Base-by-base conservation (phyloP, 768 basidiomycete genomes). In the Hygrocybe coccinea region DNA sequence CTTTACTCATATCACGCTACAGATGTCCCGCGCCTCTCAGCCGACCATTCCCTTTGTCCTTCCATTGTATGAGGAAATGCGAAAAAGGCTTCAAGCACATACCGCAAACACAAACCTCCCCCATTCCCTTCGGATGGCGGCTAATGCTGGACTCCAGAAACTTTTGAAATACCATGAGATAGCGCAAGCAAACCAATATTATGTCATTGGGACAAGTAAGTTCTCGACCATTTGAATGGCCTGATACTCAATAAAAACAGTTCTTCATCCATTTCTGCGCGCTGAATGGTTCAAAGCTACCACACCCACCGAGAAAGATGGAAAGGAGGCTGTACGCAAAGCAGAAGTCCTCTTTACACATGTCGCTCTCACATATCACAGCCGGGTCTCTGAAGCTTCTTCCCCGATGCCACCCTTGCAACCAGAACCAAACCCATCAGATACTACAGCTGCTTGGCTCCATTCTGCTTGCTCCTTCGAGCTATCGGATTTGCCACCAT, bases 21-120 rank as follows among this genome's bases (percentile, higher is more conserved):
- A 62, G 36, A 67, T 73, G 63, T 71, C 67, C 6, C 54, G 44
- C 5, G 44, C 58, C 15, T 51, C 43, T 2, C 56, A 44, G 12
- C 69, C 68, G 5, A 71, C 71, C 7, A 59, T 71, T 33, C 67
- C 70, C 5, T 71, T 57, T 38, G 67, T 68, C 2, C 60, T 73
- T 25, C 70, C 69, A 1, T 56, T 70, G 50, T 74, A 69, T 50
- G 47, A 61, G 34, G 45, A 57, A 24, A 67, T 74, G 61, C 51
- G 62, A 9, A 33, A 52, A 14, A 59, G 67, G 12, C 61, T 72
- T 22, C 29, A 49, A 10, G 44, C 37, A 7, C 36, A 55, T 14
- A 17, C 53, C 3, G 34, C 22, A 4, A 44, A 62, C 34, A 21
- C 24, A 1, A 39, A 49, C 5, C 19, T 39, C n/a, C 48, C 59